Evolutionary conservation across 768 basidiomycete species (phyloP), one percentile per base, ranked within the genome.

Genomic region (Flagelloscypha sp.): DNA sequence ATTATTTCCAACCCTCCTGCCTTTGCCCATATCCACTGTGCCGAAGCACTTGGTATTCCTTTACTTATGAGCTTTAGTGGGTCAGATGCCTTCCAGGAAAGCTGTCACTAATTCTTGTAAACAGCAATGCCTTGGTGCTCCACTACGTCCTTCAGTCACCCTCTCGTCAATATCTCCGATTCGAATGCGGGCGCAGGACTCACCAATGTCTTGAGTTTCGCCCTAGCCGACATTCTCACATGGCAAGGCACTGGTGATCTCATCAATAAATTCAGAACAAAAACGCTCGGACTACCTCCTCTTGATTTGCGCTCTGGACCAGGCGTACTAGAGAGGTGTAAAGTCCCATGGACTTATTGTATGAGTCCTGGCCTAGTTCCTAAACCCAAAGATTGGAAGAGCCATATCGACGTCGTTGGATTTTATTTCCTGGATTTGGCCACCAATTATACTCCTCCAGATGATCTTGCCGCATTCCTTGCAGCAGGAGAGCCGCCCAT

Each of bases 101-200:
- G 6, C 24, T 28, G 12, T 27, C 25, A 27, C 5, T 24, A 10
- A 15, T 12, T 3, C 10, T 36, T 27, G 18, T 11, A 9, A 24
- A 20, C 40, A 79, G 77, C 76, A 5, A 81, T 81, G 78, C 77
- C 78, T 23, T 81, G 77, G 76, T 68, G 64, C 31, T 66, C 74
- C 1, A 77, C 71, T 0, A 60, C 59, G 1, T 52, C 64, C 8
- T 81, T 79, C 47, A 65, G 74, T 0, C 79, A 81, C 50, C 79
- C 79, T 3, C 59, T 81, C 12, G 79, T 79, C 38, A 74, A 70
- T 38, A 68, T 80, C 53, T 63, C 62, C 23, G 49, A 58, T 7
- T 68, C 71, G 5, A 78, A 79, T 40, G 73, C 74, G 2, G 63
- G 69, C 35, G 49, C 50, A 9, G 61, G 71, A 1, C 61, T 77